phyloP scores from a whole-genome alignment of 176 grass and related monocot genomes.

The Microstegium vimineum region DNA sequence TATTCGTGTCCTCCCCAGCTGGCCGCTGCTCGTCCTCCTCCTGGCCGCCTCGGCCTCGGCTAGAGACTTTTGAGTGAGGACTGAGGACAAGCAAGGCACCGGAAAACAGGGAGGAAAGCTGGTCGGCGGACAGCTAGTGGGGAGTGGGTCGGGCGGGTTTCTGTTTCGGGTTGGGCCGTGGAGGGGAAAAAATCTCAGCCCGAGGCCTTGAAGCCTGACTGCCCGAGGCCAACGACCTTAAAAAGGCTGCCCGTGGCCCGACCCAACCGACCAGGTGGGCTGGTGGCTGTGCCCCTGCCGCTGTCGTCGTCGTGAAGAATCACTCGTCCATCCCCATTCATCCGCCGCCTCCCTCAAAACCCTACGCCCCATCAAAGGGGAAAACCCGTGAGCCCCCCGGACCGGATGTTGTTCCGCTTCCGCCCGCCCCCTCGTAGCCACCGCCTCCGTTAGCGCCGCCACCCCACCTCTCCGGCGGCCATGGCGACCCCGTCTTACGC shows the following conservation, averaged over 20 bases:
- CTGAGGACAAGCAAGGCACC: neutral
- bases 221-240: too few relatives aligned
- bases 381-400: slow-evolving; percentile 34
- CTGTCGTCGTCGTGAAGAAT: too few relatives aligned
- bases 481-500: slow-evolving; percentile 63
- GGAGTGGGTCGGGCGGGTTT: neutral
- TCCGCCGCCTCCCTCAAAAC: slow-evolving; percentile 13
- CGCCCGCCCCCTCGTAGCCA: neutral
- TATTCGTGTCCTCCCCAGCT: neutral
- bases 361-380: too few relatives aligned
- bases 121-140: neutral
- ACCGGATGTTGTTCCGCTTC: neutral
- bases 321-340: too few relatives aligned
- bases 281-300: too few relatives aligned
- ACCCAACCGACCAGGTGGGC: neutral
- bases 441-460: neutral
- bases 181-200: neutral
- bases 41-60: neutral
- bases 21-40: neutral
- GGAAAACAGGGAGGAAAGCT: neutral
- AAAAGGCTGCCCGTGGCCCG: neutral
- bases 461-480: neutral
- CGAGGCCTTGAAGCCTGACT: too few relatives aligned
- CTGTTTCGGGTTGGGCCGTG: neutral
- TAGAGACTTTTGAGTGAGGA: neutral